phyloP scores from a whole-genome alignment of 441 rosid genomes.

The Euphorbia corollata region DNA sequence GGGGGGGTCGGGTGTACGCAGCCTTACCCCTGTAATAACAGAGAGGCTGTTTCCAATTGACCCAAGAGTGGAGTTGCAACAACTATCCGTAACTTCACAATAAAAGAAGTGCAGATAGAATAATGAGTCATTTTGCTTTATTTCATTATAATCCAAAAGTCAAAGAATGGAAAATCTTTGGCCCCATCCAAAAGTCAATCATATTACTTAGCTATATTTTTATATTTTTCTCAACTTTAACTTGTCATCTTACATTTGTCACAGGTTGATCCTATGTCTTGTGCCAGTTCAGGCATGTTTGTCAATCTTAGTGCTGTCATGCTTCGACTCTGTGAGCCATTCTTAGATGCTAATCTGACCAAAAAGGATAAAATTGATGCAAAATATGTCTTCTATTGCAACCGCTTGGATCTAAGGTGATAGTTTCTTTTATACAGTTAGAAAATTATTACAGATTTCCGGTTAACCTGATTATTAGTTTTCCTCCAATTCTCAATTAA shows the following conservation, averaged over 20 bases:
- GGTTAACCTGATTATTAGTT: slow-evolving; percentile 18
- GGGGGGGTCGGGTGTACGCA: too few relatives aligned
- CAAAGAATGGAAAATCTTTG: too few relatives aligned
- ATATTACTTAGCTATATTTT: not conserved
- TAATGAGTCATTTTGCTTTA: too few relatives aligned
- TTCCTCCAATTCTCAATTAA: slow-evolving; percentile 15
- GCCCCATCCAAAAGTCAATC: too few relatives aligned
- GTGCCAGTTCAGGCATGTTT: slow-evolving; percentile 99
- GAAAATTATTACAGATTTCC: not conserved
- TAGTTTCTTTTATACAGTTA: slow-evolving; percentile 10
- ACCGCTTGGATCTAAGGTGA: slow-evolving; percentile 80
- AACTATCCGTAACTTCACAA: too few relatives aligned
- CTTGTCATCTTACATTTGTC: slow-evolving; percentile 20
- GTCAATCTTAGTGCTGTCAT: slow-evolving; percentile 88
- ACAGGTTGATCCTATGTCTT: slow-evolving; percentile 84
- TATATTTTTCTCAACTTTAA: not conserved
- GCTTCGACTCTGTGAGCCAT: slow-evolving; percentile 90
- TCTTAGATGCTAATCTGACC: slow-evolving; percentile 68
- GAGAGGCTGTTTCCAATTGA: too few relatives aligned
- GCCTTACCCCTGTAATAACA: too few relatives aligned
- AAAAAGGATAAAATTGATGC: slow-evolving; percentile 87
- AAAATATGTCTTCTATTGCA: slow-evolving; percentile 56
- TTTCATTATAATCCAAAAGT: too few relatives aligned
- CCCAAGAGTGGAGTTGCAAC: too few relatives aligned
- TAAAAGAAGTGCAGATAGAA: too few relatives aligned